Evolutionary conservation across 1,284 basidiomycete genomes (phyloP), one percentile per base, ranked within the genome.

Genomic region (Xanthoconium separans): DNA sequence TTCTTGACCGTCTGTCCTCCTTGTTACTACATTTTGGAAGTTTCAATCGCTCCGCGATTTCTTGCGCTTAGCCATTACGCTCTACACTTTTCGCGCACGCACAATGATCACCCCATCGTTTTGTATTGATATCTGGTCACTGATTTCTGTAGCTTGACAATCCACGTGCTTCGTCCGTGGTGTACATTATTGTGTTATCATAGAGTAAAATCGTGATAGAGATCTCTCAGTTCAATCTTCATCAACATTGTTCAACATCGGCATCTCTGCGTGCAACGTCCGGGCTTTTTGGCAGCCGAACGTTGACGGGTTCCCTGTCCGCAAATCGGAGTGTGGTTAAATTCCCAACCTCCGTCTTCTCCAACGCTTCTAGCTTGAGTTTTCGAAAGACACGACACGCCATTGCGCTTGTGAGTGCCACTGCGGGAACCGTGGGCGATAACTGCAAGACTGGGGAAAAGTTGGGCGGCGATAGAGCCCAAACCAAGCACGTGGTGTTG

Each of bases 341-440:
- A 31, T 41, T 20, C n/a, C 22, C 55, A 30, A 40, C 48, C 37
- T 61, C 56, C 24, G 53, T 47, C 29, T 44, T 37, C 9, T 56
- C 37, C 29, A 52, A 36, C 13, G 50, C 39, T 44, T 68, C 56
- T 20, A 58, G 47, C 47, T 55, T 63, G 70, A 75, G 73, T 44
- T 71, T 64, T 18, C 67, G 65, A 61, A 66, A 71, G 47, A 73
- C 65, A 24, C 66, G 65, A 51, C 68, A 69, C 4, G 68, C 65
- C 66, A 73, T 73, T 20, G 59, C 56, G 44, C 62, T 66, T 6
- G 63, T 64, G 12, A 72, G 56, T 18, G 66, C 59, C n/a, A 70
- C 22, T 10, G 63, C 63, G 24, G 69, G 70, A 46, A 55, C 42
- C 13, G 53, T 47, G 53, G 50, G 53, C 10, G 47, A 40, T 29